A percentile compares a stretch with the other conserved stretches of the same genome.
Conservation (phyloP, 2,329 filamentous ascomycete genomes). For the Colletotrichum musicola region DNA sequence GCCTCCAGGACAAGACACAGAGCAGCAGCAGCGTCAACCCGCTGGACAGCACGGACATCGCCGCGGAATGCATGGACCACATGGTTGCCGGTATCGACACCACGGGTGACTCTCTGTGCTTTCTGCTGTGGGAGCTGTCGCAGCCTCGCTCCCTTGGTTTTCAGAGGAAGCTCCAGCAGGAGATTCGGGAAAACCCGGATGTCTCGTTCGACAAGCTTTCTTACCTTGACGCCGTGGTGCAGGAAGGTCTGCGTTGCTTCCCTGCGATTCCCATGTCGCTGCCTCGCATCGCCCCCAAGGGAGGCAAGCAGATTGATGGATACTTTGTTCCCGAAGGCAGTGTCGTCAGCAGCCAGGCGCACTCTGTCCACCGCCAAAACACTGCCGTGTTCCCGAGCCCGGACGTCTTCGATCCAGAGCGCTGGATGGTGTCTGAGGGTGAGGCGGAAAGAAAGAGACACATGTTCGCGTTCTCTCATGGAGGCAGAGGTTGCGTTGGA, state of each 20-base stretch:
- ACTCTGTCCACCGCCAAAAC: slow-evolving; percentile 70
- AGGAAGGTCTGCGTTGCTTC: slow-evolving; percentile 72
- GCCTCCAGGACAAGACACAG: slow-evolving; percentile 64
- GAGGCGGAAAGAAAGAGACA: slow-evolving; percentile 76
- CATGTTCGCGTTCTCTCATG: slow-evolving; percentile 75
- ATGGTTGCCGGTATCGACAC: slow-evolving; percentile 80
- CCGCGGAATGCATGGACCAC: slow-evolving; percentile 79
- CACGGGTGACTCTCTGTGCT: slow-evolving; percentile 76
- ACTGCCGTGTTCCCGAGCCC: slow-evolving; percentile 80
- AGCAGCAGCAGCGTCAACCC: slow-evolving; percentile 57
- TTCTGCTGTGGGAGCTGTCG: slow-evolving; percentile 78
- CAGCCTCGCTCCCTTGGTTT: slow-evolving; percentile 64
- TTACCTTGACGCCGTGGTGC: slow-evolving; percentile 73
- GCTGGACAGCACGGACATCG: slow-evolving; percentile 68
- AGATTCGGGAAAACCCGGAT: slow-evolving; percentile 59
- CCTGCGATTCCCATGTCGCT: slow-evolving; percentile 75
- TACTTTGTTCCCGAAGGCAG: slow-evolving; percentile 65
- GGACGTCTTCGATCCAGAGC: slow-evolving; percentile 81
- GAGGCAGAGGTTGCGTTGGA: slow-evolving; percentile 74
- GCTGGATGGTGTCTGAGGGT: slow-evolving; percentile 82
- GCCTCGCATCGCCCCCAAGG: slow-evolving; percentile 67
- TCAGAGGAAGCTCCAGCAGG: slow-evolving; percentile 65
- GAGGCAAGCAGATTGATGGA: slow-evolving; percentile 67
- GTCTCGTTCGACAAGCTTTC: slow-evolving; percentile 62
- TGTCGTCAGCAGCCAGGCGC: slow-evolving; percentile 71